Conservation (phyloP, 768 basidiomycete genomes). For the Paxillus ammoniavirescens region DNA sequence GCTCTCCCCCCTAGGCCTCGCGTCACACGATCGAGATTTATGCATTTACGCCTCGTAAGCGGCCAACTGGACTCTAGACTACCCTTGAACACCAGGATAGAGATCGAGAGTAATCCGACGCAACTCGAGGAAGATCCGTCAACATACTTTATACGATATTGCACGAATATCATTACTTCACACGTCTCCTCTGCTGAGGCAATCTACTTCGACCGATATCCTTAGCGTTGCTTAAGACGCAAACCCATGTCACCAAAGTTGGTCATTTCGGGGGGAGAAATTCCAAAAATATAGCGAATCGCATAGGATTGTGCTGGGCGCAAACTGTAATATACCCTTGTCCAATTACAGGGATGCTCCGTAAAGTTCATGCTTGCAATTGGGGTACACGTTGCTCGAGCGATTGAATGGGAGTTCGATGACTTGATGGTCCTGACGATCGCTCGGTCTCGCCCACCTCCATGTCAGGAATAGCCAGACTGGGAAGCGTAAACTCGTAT, state of each 20-base stretch:
- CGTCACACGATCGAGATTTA: too few species aligned
- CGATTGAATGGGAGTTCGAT: constrained; percentile 18
- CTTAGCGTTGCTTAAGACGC: not conserved
- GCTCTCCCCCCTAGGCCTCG: constrained; percentile 34
- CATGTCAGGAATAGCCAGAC: constrained; percentile 43
- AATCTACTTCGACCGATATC: too few species aligned
- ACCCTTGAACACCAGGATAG: constrained; percentile 15
- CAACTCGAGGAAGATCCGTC: constrained; percentile 79
- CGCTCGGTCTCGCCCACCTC: constrained; percentile 34
- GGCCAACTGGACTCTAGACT: constrained; percentile 84
- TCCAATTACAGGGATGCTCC: not conserved
- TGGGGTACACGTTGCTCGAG: constrained; percentile 41
- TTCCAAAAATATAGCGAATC: not conserved
- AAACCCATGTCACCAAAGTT: not conserved
- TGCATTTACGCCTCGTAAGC: constrained; percentile 32
- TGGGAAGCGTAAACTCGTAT: constrained; percentile 54
- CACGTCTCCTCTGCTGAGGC: too few species aligned
- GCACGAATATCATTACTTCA: too few species aligned
- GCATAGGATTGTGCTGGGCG: not conserved
- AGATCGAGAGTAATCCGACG: constrained; percentile 19
- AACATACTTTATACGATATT: constrained; percentile 81
- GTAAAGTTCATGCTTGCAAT: constrained; percentile 30
- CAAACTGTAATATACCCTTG: not conserved
- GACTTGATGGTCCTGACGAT: constrained; percentile 2
- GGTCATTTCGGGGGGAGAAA: not conserved